These are phyloP conservation scores for Thozetella sp. DNA, from an alignment of 495 filamentous ascomycete species.

Conservation along the genomic window DNA sequence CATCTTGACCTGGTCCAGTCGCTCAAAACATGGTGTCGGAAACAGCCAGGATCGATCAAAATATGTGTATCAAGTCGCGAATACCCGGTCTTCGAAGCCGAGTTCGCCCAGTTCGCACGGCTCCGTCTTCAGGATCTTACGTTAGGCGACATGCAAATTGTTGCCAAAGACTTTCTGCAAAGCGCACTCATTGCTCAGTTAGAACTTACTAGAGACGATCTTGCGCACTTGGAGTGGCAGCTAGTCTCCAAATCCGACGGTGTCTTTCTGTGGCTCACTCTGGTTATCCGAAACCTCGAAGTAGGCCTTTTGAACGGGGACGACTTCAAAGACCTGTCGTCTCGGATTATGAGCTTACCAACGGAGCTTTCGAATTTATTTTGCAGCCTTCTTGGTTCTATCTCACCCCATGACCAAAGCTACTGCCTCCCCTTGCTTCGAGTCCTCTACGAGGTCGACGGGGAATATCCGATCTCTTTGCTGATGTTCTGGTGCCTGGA, in stretches of 20 bases:
- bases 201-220: neutral
- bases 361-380: conserved; percentile 8
- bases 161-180: neutral
- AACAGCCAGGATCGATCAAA: conserved; percentile 19
- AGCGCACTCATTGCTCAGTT: neutral
- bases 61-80: conserved; percentile 46
- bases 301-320: conserved; percentile 18
- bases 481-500: neutral
- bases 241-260: conserved; percentile 29
- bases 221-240: conserved; percentile 7
- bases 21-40: neutral
- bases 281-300: conserved; percentile 16
- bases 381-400: neutral
- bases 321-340: conserved; percentile 13
- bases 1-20: neutral
- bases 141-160: conserved; percentile 8
- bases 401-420: neutral
- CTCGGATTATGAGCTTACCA: conserved; percentile 10
- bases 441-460: neutral
- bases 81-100: conserved; percentile 31
- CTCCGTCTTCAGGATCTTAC: conserved; percentile 17
- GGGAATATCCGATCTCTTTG: neutral
- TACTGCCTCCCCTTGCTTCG: neutral
- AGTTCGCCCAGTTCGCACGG: conserved; percentile 17
- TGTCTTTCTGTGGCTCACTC: conserved; percentile 36